phyloP scores from a whole-genome alignment of 176 grass and related monocot genomes.

The Oryza meridionalis region DNA sequence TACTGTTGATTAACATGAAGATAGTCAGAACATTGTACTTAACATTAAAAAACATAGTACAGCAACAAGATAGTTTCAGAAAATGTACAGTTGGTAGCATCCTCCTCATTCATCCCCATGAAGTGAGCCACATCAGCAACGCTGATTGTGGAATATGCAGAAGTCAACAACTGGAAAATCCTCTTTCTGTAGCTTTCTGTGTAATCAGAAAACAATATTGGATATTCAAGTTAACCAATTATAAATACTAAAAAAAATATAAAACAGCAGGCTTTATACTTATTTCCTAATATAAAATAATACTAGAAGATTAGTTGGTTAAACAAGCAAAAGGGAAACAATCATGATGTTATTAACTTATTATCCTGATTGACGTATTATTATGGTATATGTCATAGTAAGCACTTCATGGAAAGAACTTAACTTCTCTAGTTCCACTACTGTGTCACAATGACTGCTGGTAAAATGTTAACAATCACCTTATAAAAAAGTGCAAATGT shows the following conservation, averaged over 20 bases:
- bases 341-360: not conserved
- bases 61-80: not conserved
- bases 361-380: not conserved
- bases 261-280: not conserved
- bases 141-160: constrained; percentile 85
- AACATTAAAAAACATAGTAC: not conserved
- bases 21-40: not conserved
- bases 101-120: constrained; percentile 86
- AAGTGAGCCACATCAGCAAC: constrained; percentile 77
- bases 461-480: not conserved
- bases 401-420: not conserved
- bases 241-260: not conserved
- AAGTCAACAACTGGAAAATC: constrained; percentile 87
- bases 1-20: not conserved
- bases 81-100: constrained; percentile 81
- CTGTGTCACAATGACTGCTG: not conserved
- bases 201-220: constrained; percentile 22
- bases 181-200: constrained; percentile 93
- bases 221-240: not conserved
- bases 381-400: not conserved
- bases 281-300: constrained; percentile 10
- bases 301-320: not conserved
- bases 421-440: not conserved
- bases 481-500: not conserved
- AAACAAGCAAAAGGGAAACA: constrained; percentile 26